Conservation (phyloP, 352 stramenopile species). For the Phytophthora hybrid region DNA sequence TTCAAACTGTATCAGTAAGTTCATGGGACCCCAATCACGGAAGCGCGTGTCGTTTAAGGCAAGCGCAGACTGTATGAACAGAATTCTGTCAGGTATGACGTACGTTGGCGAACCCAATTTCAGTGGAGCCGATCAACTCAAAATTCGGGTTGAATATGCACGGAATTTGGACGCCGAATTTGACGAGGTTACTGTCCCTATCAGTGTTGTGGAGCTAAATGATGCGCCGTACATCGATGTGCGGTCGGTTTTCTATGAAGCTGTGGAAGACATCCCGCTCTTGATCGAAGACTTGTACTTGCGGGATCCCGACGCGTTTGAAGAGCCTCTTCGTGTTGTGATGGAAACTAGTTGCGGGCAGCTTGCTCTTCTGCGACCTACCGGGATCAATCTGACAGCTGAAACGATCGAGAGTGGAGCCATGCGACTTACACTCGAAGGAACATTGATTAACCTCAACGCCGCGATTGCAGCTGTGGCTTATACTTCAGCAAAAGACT, state of each 20-base stretch:
- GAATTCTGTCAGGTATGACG: conserved; percentile 39
- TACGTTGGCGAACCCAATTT: conserved; percentile 58
- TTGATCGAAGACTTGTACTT: conserved; percentile 54
- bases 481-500: conserved; percentile 67
- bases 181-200: conserved; percentile 49
- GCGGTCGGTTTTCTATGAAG: conserved; percentile 52
- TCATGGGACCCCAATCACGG: conserved; percentile 4
- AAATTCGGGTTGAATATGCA: conserved; percentile 37
- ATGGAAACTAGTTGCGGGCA: conserved; percentile 46
- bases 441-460: conserved; percentile 53
- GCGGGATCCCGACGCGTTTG: conserved; percentile 54
- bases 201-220: conserved; percentile 66
- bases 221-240: conserved; percentile 69
- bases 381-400: conserved; percentile 22
- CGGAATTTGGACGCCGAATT: conserved; percentile 10
- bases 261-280: conserved; percentile 61
- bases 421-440: conserved; percentile 41
- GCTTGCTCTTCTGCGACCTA: conserved; percentile 43
- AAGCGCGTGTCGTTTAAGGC: conserved; percentile 38
- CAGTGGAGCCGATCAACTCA: conserved; percentile 55
- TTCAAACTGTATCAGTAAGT: conserved; percentile 39
- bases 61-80: conserved; percentile 47
- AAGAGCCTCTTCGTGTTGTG: conserved; percentile 37
- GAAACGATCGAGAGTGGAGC: conserved; percentile 13
- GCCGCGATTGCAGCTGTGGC: conserved; percentile 49